These are phyloP conservation scores for Lachnellula hyalina DNA, from an alignment of 2,329 filamentous ascomycete species.

Conservation along the genomic window DNA sequence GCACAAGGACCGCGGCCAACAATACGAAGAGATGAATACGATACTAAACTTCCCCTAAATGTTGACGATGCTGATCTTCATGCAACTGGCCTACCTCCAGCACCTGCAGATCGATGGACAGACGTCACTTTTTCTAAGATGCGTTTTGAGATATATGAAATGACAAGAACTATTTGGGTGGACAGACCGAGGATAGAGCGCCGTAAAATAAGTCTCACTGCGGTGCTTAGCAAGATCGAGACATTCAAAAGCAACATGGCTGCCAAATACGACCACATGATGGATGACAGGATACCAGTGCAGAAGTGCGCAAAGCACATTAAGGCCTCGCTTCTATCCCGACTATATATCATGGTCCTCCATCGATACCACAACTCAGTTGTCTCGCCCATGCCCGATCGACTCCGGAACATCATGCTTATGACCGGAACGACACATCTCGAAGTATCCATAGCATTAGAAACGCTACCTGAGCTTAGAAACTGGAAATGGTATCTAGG, in stretches of 20 bases:
- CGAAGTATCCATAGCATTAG: constrained; percentile 50
- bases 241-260: constrained; percentile 60
- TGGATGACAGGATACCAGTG: constrained; percentile 54
- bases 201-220: constrained; percentile 55
- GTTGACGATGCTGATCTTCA: constrained; percentile 61
- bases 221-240: constrained; percentile 63
- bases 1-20: constrained; percentile 66
- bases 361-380: constrained; percentile 55
- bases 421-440: constrained; percentile 51
- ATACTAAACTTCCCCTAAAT: constrained; percentile 67
- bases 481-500: constrained; percentile 67
- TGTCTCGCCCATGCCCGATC: constrained; percentile 48
- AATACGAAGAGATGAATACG: constrained; percentile 70
- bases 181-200: constrained; percentile 61
- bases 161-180: constrained; percentile 65
- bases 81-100: constrained; percentile 38
- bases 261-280: constrained; percentile 58
- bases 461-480: constrained; percentile 45
- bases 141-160: constrained; percentile 67
- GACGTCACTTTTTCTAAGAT: constrained; percentile 63
- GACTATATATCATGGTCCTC: constrained; percentile 61
- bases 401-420: constrained; percentile 58
- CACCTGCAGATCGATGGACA: constrained; percentile 49
- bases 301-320: constrained; percentile 60
- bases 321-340: constrained; percentile 57